Evolutionary conservation across 2,329 filamentous ascomycete genomes (phyloP).

Genomic region (Albophoma yamanashiensis): DNA sequence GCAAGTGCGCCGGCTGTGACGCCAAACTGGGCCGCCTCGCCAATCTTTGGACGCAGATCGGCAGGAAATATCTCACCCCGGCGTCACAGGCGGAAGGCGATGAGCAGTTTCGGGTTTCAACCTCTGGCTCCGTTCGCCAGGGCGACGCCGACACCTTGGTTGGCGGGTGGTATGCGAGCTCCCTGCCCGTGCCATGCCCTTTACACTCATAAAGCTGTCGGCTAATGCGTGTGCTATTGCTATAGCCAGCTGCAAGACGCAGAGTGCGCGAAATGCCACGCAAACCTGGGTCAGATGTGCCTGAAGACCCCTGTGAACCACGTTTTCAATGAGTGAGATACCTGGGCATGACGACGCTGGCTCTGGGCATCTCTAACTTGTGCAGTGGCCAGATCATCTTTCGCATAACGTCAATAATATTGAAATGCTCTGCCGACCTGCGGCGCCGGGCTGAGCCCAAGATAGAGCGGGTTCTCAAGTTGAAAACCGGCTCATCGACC

Average conservation of each 20-base stretch:
- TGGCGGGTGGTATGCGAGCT: constrained; percentile 19
- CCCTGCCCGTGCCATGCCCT: background rate
- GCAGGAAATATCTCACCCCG: constrained; percentile 28
- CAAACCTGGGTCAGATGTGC: constrained; percentile 23
- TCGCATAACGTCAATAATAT: constrained; percentile 15
- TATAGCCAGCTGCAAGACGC: constrained; percentile 25
- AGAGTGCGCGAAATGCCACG: constrained; percentile 18
- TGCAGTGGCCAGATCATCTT: constrained; percentile 26
- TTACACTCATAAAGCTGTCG: background rate
- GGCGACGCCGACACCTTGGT: constrained; percentile 25
- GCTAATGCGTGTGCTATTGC: background rate
- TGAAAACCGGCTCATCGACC: constrained; percentile 10
- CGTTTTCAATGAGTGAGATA: constrained; percentile 23
- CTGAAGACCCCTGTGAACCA: constrained; percentile 22
- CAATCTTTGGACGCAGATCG: constrained; percentile 30
- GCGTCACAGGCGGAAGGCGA: constrained; percentile 12
- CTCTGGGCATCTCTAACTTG: background rate
- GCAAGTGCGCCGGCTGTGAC: constrained; percentile 23
- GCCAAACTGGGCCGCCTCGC: constrained; percentile 17
- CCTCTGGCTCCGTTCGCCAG: constrained; percentile 13
- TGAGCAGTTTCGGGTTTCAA: constrained; percentile 8
- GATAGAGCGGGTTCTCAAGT: constrained; percentile 20
- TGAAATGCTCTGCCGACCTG: constrained; percentile 10
- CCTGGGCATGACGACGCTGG: background rate
- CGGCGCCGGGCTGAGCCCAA: constrained; percentile 16